Conservation (phyloP, 208 protist genomes). For the Borovskyia barvae region DNA sequence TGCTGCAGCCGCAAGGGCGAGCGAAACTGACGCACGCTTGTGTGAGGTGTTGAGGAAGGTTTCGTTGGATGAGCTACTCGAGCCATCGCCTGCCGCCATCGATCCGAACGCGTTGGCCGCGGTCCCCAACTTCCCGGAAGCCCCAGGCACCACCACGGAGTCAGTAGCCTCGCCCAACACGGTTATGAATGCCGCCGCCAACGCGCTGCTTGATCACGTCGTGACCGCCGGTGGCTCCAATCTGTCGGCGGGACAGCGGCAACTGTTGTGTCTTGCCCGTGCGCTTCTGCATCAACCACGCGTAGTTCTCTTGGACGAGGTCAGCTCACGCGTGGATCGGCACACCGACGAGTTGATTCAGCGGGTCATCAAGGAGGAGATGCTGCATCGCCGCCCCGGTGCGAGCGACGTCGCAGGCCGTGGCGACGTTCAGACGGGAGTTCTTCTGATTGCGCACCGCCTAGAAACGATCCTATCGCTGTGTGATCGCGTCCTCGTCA, state of each 20-base stretch:
- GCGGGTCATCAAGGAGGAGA: conserved; percentile 78
- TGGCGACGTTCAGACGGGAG: conserved; percentile 54
- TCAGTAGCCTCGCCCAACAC: not conserved
- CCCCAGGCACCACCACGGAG: not conserved
- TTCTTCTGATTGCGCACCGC: conserved; percentile 96
- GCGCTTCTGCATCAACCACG: conserved; percentile 89
- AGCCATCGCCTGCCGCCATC: conserved; percentile 1
- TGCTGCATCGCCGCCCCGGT: conserved; percentile 30
- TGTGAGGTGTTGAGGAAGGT: conserved; percentile 45
- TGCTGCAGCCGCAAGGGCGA: not conserved
- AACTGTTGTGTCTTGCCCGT: conserved; percentile 95
- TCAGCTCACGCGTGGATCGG: conserved; percentile 85
- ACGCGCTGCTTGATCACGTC: conserved; percentile 45
- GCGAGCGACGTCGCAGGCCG: not conserved
- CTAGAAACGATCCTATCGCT: conserved; percentile 94
- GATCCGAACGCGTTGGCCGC: conserved; percentile 1
- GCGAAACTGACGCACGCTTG: conserved; percentile 30
- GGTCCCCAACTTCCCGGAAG: not conserved
- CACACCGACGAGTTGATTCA: conserved; percentile 92
- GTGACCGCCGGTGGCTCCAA: conserved; percentile 80
- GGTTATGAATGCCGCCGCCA: conserved; percentile 7
- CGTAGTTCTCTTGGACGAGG: conserved; percentile 96
- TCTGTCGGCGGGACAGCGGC: conserved; percentile 93
- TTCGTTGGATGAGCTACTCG: conserved; percentile 38
- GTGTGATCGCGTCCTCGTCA: conserved; percentile 89